These are phyloP conservation scores for Fusarium duplospermum DNA, from an alignment of 2,329 filamentous ascomycete genomes.

Conservation along the genomic window DNA sequence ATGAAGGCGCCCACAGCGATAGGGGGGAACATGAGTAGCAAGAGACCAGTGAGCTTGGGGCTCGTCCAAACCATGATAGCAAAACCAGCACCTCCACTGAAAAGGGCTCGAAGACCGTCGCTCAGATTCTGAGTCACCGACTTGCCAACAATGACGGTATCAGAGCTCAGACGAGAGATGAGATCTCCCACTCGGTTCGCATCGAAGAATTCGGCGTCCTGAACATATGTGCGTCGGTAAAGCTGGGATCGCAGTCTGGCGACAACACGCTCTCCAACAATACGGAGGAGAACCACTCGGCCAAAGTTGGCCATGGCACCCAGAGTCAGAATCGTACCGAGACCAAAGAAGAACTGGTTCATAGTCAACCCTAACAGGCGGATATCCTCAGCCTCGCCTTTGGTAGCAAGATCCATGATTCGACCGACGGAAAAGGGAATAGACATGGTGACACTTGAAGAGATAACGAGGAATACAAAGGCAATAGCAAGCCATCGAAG, in stretches of 20 bases:
- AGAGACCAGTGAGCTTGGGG: constrained; percentile 86
- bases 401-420: constrained; percentile 91
- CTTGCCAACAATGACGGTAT: constrained; percentile 98
- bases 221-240: constrained; percentile 92
- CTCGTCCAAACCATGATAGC: constrained; percentile 96
- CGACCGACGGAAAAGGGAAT: constrained; percentile 97
- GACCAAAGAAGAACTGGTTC: constrained; percentile 86
- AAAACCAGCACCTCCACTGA: constrained; percentile 91
- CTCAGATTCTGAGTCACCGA: constrained; percentile 98
- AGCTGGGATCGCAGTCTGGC: constrained; percentile 88
- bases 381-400: constrained; percentile 72
- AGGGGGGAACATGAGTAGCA: constrained; percentile 89
- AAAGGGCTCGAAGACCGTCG: constrained; percentile 90
- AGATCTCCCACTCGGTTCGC: constrained; percentile 96
- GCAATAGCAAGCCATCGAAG: constrained; percentile 80
- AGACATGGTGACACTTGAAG: constrained; percentile 93
- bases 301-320: constrained; percentile 94
- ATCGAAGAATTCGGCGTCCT: constrained; percentile 99
- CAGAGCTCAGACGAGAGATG: constrained; percentile 93
- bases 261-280: constrained; percentile 95
- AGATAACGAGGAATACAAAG: constrained; percentile 87
- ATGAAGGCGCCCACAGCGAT: constrained; percentile 91
- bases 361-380: constrained; percentile 86
- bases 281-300: constrained; percentile 90
- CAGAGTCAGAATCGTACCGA: constrained; percentile 80